Percentiles rank a stretch among this genome's conserved stretches.
Evolutionary conservation across 768 basidiomycete species (phyloP).

Genomic region (Collybia nuda): DNA sequence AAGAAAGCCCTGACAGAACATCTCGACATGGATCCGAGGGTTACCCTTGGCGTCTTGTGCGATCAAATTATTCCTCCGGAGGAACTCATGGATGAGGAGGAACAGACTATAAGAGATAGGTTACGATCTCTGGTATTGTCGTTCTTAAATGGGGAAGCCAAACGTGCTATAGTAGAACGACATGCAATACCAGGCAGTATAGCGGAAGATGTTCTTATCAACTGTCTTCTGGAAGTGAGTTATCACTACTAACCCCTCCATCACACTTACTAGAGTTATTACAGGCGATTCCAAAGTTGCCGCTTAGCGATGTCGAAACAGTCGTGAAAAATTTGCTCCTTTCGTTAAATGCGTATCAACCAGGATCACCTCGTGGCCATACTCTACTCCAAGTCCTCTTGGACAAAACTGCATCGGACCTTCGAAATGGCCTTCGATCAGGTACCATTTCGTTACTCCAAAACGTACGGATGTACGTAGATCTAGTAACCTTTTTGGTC

Average conservation of each 20-base stretch:
- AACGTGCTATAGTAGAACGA: constrained; percentile 40
- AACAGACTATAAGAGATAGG: constrained; percentile 53
- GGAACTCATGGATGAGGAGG: constrained; percentile 56
- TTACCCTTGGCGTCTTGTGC: constrained; percentile 65
- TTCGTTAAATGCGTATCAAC: constrained; percentile 43
- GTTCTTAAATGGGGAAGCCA: constrained; percentile 57
- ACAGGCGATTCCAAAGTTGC: constrained; percentile 52
- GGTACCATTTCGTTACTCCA: constrained; percentile 30
- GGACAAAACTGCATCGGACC: constrained; percentile 13
- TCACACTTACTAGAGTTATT: background rate
- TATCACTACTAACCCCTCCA: background rate
- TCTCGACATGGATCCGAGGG: constrained; percentile 59
- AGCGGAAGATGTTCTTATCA: constrained; percentile 47
- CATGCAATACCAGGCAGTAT: constrained; percentile 42
- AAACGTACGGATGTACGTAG: constrained; percentile 41
- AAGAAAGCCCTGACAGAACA: constrained; percentile 60
- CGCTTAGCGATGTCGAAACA: constrained; percentile 36
- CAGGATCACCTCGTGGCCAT: constrained; percentile 31
- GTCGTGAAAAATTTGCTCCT: constrained; percentile 57
- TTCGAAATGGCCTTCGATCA: constrained; percentile 10
- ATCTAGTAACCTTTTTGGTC: constrained; percentile 42
- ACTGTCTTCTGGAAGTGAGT: constrained; percentile 50
- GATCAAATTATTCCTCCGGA: constrained; percentile 61
- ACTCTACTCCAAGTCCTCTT: constrained; percentile 31
- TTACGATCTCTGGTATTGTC: constrained; percentile 58